Conservation (phyloP, 805 yeast genomes). For the Saccharomycopsis sp. region DNA sequence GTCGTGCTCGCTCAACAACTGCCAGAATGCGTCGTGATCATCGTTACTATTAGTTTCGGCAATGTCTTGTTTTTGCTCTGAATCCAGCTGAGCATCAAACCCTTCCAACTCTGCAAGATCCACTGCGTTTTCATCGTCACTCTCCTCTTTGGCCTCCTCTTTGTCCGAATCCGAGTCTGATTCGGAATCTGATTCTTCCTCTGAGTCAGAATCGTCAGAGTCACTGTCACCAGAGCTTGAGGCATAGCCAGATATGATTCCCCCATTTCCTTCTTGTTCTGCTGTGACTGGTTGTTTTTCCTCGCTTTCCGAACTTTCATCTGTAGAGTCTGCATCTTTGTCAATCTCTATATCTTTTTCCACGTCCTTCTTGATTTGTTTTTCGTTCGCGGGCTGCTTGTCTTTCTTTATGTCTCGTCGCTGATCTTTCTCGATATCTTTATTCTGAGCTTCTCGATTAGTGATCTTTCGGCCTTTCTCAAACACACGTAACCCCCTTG, state of each 20-base stretch:
- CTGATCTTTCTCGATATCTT: conserved; percentile 3
- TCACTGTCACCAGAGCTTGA: conserved; percentile 18
- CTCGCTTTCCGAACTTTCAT: conserved; percentile 6
- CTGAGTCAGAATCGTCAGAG: conserved; percentile 20
- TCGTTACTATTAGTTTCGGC: conserved; percentile 22
- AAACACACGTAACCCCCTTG: conserved; percentile 31
- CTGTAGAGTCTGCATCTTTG: neutral
- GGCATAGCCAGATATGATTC: neutral
- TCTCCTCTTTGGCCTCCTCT: conserved; percentile 6
- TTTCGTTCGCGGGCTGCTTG: neutral
- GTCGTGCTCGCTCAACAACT: conserved; percentile 29
- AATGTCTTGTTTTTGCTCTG: conserved; percentile 16
- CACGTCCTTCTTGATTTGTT: neutral
- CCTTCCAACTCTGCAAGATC: conserved; percentile 22
- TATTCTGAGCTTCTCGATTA: conserved; percentile 12
- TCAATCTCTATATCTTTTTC: neutral
- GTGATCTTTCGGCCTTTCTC: conserved; percentile 17
- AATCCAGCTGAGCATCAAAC: conserved; percentile 16
- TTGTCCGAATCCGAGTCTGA: conserved; percentile 8
- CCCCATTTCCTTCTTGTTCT: neutral
- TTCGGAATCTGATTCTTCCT: conserved; percentile 14
- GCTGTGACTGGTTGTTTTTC: neutral
- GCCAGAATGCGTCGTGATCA: conserved; percentile 25
- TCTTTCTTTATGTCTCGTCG: neutral
- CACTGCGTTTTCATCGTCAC: conserved; percentile 24